phyloP scores from a whole-genome alignment of 352 stramenopile species.

The Phytophthora rubi region DNA sequence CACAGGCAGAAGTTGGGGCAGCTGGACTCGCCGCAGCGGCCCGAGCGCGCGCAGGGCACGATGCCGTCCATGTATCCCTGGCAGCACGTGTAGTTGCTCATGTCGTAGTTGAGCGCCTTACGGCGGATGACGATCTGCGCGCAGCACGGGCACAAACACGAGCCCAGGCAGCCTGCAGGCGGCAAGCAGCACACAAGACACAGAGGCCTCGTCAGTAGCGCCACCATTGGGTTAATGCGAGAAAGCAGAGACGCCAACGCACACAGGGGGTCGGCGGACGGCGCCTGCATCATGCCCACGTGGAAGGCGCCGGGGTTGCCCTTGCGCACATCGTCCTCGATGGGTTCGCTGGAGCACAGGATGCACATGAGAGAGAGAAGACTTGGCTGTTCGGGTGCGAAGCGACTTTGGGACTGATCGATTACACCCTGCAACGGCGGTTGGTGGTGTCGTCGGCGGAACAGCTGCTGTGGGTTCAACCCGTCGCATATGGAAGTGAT shows the following conservation, averaged over 20 bases:
- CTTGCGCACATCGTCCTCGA: constrained; percentile 73
- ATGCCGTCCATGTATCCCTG: constrained; percentile 93
- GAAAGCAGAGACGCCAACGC: constrained; percentile 31
- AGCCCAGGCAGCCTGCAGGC: constrained; percentile 59
- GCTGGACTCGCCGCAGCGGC: constrained; percentile 82
- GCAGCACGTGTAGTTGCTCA: constrained; percentile 94
- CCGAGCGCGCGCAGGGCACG: constrained; percentile 87
- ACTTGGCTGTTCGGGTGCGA: not conserved
- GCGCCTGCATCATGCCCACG: constrained; percentile 90
- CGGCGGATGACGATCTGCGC: constrained; percentile 91
- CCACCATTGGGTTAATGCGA: too few species aligned
- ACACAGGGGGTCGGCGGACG: constrained; percentile 83
- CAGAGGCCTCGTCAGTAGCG: not conserved
- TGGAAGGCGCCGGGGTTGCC: constrained; percentile 81
- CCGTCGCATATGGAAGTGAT: constrained; percentile 8
- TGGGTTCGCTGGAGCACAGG: constrained; percentile 70
- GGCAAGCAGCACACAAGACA: not conserved
- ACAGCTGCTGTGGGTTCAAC: constrained; percentile 25
- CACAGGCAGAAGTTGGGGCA: constrained; percentile 93
- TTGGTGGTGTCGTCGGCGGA: not conserved
- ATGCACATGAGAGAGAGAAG: constrained; percentile 53
- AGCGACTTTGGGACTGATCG: constrained; percentile 18
- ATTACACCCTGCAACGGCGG: constrained; percentile 6
- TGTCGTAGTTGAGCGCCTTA: constrained; percentile 92
- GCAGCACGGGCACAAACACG: constrained; percentile 89